Evolutionary conservation across 352 stramenopile species (phyloP).

Genomic region (Globisporangium solare): DNA sequence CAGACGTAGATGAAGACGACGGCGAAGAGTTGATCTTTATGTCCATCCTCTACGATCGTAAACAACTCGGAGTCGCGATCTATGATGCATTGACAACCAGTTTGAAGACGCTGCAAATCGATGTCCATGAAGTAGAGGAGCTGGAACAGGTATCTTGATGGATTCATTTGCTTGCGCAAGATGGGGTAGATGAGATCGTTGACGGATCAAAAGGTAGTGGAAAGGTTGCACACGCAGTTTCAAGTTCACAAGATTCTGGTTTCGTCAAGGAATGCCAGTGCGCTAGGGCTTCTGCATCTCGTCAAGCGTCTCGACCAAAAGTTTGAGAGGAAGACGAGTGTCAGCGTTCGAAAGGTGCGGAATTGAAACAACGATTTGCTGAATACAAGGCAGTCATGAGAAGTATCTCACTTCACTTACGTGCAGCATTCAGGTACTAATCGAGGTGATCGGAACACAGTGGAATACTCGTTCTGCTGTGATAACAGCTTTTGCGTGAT

Average conservation of each 20-base stretch:
- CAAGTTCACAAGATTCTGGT: constrained; percentile 60
- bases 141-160: constrained; percentile 36
- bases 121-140: constrained; percentile 31
- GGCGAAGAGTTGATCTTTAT: constrained; percentile 67
- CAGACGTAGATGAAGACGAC: constrained; percentile 23
- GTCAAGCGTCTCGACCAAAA: constrained; percentile 56
- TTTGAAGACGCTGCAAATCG: constrained; percentile 58
- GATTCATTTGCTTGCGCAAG: neutral
- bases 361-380: too few relatives aligned
- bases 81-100: constrained; percentile 66
- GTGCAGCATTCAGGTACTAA: constrained; percentile 38
- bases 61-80: constrained; percentile 63
- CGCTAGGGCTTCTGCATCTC: constrained; percentile 59
- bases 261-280: constrained; percentile 61
- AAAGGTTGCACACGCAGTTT: constrained; percentile 67
- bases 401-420: neutral
- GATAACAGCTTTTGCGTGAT: neutral
- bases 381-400: too few relatives aligned
- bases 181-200: neutral
- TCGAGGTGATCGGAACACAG: neutral
- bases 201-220: constrained; percentile 31
- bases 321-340: constrained; percentile 32
- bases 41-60: constrained; percentile 63
- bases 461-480: neutral
- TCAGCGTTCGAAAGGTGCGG: constrained; percentile 67